phyloP scores from a whole-genome alignment of 768 basidiomycete species.

The Lactarius hengduanensis region DNA sequence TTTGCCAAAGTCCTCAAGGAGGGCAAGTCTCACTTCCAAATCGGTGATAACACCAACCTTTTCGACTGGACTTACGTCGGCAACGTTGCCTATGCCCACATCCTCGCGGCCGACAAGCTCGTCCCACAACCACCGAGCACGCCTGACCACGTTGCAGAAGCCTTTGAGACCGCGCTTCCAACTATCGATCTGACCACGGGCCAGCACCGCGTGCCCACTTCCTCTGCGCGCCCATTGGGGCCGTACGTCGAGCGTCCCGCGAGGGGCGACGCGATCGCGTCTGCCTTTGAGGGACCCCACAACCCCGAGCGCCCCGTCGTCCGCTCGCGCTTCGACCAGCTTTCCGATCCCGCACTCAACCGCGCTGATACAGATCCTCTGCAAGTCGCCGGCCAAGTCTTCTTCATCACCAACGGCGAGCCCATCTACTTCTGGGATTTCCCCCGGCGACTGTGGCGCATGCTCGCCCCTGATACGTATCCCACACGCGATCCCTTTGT shows the following conservation, averaged over 20 bases:
- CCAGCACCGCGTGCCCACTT: slow-evolving; percentile 70
- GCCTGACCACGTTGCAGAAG: slow-evolving; percentile 35
- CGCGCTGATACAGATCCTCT: slow-evolving; percentile 55
- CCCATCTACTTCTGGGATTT: slow-evolving; percentile 98
- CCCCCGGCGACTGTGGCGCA: slow-evolving; percentile 73
- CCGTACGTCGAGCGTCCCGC: slow-evolving; percentile 67
- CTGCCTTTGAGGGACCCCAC: slow-evolving; percentile 51
- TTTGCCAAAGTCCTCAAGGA: slow-evolving; percentile 75
- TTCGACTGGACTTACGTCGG: slow-evolving; percentile 97
- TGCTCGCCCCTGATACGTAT: slow-evolving; percentile 41
- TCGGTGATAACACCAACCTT: slow-evolving; percentile 90
- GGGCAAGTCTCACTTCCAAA: slow-evolving; percentile 87
- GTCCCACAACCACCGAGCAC: slow-evolving; percentile 49
- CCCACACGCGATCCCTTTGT: slow-evolving; percentile 53
- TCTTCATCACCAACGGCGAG: slow-evolving; percentile 97
- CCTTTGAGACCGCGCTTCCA: slow-evolving; percentile 53
- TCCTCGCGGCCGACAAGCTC: slow-evolving; percentile 91
- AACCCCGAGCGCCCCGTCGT: slow-evolving; percentile 53
- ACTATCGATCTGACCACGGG: slow-evolving; percentile 65
- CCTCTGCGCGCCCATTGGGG: slow-evolving; percentile 76
- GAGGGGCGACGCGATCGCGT: slow-evolving; percentile 55
- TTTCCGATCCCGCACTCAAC: slow-evolving; percentile 57
- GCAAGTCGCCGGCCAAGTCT: slow-evolving; percentile 87
- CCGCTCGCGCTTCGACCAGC: slow-evolving; percentile 80
- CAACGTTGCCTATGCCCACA: slow-evolving; percentile 91